A percentile compares a stretch with the other conserved stretches of the same genome.
Evolutionary conservation across 176 grass and related monocot species (phyloP).

Genomic region (Rhipidocladum racemiflorum): DNA sequence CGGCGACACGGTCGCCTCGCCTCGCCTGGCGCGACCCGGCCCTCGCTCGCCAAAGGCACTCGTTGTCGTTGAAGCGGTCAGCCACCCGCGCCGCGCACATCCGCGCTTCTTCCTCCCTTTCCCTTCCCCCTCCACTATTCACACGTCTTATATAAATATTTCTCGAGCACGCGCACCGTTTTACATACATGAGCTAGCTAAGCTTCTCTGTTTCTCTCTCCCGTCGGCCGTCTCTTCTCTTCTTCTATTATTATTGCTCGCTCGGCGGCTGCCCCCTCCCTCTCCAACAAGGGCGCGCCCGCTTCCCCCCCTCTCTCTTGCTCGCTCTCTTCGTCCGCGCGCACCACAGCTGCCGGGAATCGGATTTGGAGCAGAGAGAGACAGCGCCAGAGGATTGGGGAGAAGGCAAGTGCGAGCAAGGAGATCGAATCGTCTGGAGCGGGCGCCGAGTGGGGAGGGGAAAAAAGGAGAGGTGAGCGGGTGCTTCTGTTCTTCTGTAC

Average conservation of each 20-base stretch:
- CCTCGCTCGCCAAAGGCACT: neutral
- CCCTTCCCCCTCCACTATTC: neutral
- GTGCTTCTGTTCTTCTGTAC: neutral
- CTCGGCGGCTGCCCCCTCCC: neutral
- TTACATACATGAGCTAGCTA: conserved; percentile 38
- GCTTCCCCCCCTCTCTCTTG: neutral
- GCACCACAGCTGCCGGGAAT: neutral
- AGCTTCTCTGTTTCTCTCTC: neutral
- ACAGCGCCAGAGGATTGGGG: neutral
- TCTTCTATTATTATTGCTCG: neutral
- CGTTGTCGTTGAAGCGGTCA: conserved; percentile 41
- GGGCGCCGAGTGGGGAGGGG: neutral
- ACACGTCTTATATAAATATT: conserved; percentile 27
- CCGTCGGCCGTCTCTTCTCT: too few species aligned
- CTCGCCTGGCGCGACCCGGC: neutral
- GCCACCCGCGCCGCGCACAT: neutral
- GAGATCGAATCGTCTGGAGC: neutral
- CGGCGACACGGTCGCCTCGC: conserved; percentile 44
- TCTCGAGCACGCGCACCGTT: conserved; percentile 14
- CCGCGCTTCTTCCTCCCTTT: neutral
- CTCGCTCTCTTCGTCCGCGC: neutral
- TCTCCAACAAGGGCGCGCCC: neutral
- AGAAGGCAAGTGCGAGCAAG: neutral
- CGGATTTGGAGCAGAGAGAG: neutral
- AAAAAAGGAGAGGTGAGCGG: conserved; percentile 23